A percentile compares a stretch with the other conserved stretches of the same genome.
These are phyloP conservation scores for Corymbia citriodora DNA, from an alignment of 441 rosid species.

Conservation along the genomic window DNA sequence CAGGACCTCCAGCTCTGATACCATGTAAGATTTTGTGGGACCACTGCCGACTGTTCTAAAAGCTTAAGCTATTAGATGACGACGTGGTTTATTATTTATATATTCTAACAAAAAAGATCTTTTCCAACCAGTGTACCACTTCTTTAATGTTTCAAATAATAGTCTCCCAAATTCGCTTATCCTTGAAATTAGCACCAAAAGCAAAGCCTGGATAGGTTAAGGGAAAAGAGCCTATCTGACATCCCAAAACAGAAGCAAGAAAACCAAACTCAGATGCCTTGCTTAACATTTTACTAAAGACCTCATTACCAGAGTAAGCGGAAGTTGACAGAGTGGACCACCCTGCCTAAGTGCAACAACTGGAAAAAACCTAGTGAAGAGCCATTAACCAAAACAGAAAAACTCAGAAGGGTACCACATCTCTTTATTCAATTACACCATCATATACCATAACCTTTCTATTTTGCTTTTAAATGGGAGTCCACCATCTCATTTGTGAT, in stretches of 20 bases:
- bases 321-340: background rate
- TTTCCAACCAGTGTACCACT: background rate
- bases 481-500: background rate
- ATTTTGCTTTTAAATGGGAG: background rate
- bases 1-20: too few species aligned
- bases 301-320: background rate
- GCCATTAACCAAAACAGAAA: background rate
- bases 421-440: background rate
- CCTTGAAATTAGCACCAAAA: background rate
- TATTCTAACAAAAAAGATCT: background rate
- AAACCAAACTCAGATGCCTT: background rate
- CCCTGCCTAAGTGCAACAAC: background rate
- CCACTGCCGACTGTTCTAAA: too few species aligned
- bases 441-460: background rate
- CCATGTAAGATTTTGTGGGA: too few species aligned
- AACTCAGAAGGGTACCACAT: background rate
- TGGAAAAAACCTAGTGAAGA: background rate
- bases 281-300: background rate
- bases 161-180: background rate
- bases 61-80: too few species aligned
- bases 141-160: background rate
- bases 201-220: background rate
- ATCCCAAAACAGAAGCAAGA: background rate
- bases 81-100: too few species aligned
- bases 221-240: background rate